phyloP scores from a whole-genome alignment of 208 protist species.

The Crithidia expoeki region DNA sequence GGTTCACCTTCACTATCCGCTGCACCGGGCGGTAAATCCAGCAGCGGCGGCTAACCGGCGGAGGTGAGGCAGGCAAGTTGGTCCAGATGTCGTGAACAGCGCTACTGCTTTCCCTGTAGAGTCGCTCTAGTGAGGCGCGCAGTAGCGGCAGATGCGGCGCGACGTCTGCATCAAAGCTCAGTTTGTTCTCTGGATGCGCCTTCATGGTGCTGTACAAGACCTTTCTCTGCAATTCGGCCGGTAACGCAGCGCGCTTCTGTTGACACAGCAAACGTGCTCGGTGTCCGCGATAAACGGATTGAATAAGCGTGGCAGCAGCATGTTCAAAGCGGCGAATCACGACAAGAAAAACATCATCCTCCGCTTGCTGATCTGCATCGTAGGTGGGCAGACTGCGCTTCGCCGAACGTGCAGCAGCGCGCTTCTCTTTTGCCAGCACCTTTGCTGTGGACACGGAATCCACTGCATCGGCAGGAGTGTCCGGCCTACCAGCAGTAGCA shows the following conservation, averaged over 20 bases:
- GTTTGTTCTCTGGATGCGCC: background rate
- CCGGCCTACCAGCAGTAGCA: background rate
- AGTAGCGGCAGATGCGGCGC: slow-evolving; percentile 11
- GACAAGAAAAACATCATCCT: slow-evolving; percentile 74
- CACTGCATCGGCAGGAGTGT: background rate
- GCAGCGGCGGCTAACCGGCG: slow-evolving; percentile 27
- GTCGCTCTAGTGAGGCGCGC: slow-evolving; percentile 14
- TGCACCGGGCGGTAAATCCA: slow-evolving; percentile 37
- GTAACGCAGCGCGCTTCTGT: slow-evolving; percentile 27
- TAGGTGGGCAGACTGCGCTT: slow-evolving; percentile 25
- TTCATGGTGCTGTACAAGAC: background rate
- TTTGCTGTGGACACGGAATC: background rate
- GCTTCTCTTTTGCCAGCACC: slow-evolving; percentile 9
- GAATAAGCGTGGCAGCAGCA: slow-evolving; percentile 66
- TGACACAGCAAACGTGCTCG: slow-evolving; percentile 12
- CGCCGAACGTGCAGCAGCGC: slow-evolving; percentile 15
- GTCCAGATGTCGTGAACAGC: slow-evolving; percentile 12
- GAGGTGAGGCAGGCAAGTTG: slow-evolving; percentile 32
- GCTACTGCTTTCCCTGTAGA: slow-evolving; percentile 16
- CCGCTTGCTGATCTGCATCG: slow-evolving; percentile 47
- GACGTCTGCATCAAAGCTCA: background rate
- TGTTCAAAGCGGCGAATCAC: slow-evolving; percentile 50
- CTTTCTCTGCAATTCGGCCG: background rate
- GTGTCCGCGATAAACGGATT: slow-evolving; percentile 62
- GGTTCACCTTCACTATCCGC: slow-evolving; percentile 45